Base-by-base conservation (phyloP, 495 filamentous ascomycete species). In the Neurospora sp. region DNA sequence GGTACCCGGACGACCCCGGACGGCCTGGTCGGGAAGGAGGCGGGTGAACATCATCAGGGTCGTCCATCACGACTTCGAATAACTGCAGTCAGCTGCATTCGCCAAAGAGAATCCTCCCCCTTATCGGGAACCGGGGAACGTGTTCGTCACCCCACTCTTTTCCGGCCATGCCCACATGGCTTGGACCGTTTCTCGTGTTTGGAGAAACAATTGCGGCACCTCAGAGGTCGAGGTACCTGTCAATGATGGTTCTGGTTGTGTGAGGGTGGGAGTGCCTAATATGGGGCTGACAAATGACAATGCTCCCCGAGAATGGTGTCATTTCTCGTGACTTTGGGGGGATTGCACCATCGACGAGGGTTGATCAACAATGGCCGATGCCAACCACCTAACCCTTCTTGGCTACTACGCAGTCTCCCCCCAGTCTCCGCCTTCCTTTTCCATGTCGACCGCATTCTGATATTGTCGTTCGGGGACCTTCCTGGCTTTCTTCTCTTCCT, bases 281-380 rank as follows among this genome's bases (percentile, higher is more conserved):
- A 74, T 75, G 76, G 74, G 68, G 72, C 80, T 79, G 79, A 77
- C 81, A 80, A 83, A 82, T 83, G 78, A 79, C 72, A 69, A 74
- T 72, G 72, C 71, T 37, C 77, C 48, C 75, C 71, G 78, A 70
- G 31, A 77, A 83, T 83, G 80, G 79, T 81, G 81, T 74, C 73
- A 83, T 82, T 80, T 76, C 81, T 75, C 79, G 81, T 83, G 81
- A 83, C 80, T 72, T 77, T 16, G 69, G 75, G 46, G 65, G 20
- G 70, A 79, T 81, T 80, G 79, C 80, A 78, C 78, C 79, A 80
- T 81, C 80, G 80, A 69, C 73, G 71, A 77, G 79, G 79, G 74
- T 42, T 72, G 76, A 77, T 76, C 74, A 74, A 79, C 75, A 77
- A 74, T 76, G 76, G 75, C 40, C 71, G 73, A 48, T 76, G 53